Evolutionary conservation across 306 rosid genomes (phyloP).

Genomic region (Vicia faba): DNA sequence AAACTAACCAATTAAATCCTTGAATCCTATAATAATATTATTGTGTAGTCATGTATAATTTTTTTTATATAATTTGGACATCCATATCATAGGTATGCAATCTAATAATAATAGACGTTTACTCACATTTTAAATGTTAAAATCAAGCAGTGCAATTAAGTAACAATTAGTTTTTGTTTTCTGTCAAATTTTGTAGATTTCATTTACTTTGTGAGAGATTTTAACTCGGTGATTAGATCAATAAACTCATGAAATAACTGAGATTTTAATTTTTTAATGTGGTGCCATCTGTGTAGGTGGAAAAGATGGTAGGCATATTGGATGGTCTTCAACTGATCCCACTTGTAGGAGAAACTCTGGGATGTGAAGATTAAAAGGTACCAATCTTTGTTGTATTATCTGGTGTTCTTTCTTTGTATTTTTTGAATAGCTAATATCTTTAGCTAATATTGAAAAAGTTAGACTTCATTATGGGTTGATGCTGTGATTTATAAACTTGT

Average conservation of each 20-base stretch:
- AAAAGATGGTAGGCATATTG: constrained; percentile 68
- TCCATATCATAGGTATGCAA: not conserved
- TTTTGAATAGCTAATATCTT: too few relatives aligned
- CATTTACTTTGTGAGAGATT: constrained; percentile 1
- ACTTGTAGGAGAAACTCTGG: constrained; percentile 83
- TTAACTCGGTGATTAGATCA: not conserved
- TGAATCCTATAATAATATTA: not conserved
- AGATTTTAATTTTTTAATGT: constrained; percentile 38
- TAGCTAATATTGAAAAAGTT: too few relatives aligned
- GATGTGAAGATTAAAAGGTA: too few relatives aligned
- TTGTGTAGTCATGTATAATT: not conserved
- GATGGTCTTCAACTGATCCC: constrained; percentile 77
- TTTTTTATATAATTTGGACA: not conserved
- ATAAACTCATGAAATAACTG: constrained; percentile 28
- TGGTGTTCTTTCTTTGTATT: too few relatives aligned
- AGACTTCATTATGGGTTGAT: too few relatives aligned
- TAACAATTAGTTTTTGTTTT: not conserved
- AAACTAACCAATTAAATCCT: not conserved
- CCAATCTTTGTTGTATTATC: too few relatives aligned
- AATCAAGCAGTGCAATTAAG: not conserved
- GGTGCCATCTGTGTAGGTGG: constrained; percentile 57
- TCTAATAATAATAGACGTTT: not conserved
- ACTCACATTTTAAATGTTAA: constrained; percentile 1
- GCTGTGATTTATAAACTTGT: too few relatives aligned
- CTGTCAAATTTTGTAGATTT: not conserved